A percentile compares a stretch with the other conserved stretches of the same genome.
Conservation (phyloP, 2,329 filamentous ascomycete species). For the Pseudopyricularia cyperi region DNA sequence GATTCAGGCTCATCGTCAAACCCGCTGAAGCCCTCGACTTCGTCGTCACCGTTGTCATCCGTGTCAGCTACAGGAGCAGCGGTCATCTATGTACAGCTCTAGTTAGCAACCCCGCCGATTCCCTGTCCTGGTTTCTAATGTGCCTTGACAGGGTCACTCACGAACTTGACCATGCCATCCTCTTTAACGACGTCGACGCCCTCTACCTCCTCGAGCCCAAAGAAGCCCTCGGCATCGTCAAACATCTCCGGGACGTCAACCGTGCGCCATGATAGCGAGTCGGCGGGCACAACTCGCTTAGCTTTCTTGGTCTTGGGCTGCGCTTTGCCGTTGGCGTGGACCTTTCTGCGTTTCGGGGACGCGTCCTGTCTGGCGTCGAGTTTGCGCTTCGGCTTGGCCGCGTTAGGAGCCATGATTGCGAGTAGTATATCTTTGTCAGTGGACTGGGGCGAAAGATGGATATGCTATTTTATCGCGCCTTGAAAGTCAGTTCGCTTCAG, state of each 20-base stretch:
- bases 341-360: constrained; percentile 13
- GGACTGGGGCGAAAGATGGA: background rate
- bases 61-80: constrained; percentile 8
- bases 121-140: background rate
- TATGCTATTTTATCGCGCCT: background rate
- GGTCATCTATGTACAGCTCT: constrained; percentile 12
- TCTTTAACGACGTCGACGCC: constrained; percentile 73
- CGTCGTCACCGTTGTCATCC: constrained; percentile 14
- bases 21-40: constrained; percentile 13
- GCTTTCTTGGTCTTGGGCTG: constrained; percentile 15
- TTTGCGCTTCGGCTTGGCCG: constrained; percentile 15
- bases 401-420: constrained; percentile 6
- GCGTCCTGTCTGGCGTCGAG: constrained; percentile 3
- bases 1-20: constrained; percentile 15
- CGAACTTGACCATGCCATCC: constrained; percentile 44
- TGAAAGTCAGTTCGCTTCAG: background rate
- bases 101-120: background rate
- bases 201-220: constrained; percentile 80
- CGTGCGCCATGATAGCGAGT: constrained; percentile 42
- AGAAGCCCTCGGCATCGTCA: constrained; percentile 89
- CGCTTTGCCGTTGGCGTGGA: constrained; percentile 3
- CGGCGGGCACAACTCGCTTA: constrained; percentile 28
- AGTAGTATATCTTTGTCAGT: background rate
- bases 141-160: constrained; percentile 17
- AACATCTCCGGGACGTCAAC: constrained; percentile 57